Evolutionary conservation across 2,329 filamentous ascomycete species (phyloP), one percentile per base, ranked within the genome.

Genomic region (Alternaria gansuensis): DNA sequence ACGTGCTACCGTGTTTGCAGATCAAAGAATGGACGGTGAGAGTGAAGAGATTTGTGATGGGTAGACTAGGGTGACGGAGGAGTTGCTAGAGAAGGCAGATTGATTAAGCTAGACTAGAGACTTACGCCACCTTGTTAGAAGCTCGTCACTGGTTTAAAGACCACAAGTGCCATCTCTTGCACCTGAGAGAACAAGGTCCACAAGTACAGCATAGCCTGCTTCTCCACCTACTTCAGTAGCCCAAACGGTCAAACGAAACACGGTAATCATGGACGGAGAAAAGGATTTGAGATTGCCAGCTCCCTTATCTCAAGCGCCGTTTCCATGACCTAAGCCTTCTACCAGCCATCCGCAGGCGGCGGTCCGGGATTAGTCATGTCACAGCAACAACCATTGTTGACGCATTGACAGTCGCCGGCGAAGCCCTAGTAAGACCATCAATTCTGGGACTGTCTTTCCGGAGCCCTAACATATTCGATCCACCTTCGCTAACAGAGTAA

Each of bases 311-410:
- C 9, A 17, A 39, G 17, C 5, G 10, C 26, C 26, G n/a, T 13
- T 17, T 21, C 43, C 26, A 11, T 23, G n/a, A 31, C 23, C 26
- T 40, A 44, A 31, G 8, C 23, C 45, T 24, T 51, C 53, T 39
- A 39, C 37, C 53, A 55, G 13, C 44, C 52, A 28, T 36, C 52
- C 21, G 28, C 44, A 9, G 52, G 52, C 11, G 45, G 44, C 37
- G 28, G 29, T 28, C 31, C 52, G 11, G 37, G 44, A 17, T 41
- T 28, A n/a, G 36, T 41, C n/a, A 34, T 17, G 28, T 43, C 52
- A 31, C 52, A 55, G 44, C 52, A 55, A 24, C 52, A 55, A 11
- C 52, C 52, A 26, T 49, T 40, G 21, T 41, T 41, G 21, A 55
- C 52, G 34, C 52, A 55, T 26, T 50, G 10, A 21, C 44, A 55